Evolutionary conservation across 345 rosid genomes (phyloP).

Genomic region (Atalantia buxifolia): DNA sequence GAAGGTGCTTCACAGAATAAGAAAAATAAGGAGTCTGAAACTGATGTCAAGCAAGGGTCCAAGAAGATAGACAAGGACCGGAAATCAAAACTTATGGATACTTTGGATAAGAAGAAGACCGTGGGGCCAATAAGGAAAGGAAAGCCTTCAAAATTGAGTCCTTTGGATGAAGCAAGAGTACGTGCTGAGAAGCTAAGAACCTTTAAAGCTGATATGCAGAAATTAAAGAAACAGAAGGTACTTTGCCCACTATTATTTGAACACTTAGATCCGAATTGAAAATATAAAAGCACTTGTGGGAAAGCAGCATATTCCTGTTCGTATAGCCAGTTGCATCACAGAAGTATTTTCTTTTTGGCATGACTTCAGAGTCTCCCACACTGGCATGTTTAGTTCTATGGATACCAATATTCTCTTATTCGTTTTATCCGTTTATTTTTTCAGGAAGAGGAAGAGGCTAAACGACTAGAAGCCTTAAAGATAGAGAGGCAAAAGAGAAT

Average conservation of each 20-base stretch:
- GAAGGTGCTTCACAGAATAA: constrained; percentile 34
- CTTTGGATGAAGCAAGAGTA: constrained; percentile 87
- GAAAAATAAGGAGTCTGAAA: constrained; percentile 35
- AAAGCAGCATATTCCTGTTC: not conserved
- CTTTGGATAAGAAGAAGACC: constrained; percentile 58
- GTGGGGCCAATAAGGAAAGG: constrained; percentile 78
- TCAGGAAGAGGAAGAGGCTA: constrained; percentile 79
- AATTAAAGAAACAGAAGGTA: constrained; percentile 94
- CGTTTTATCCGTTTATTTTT: constrained; percentile 12
- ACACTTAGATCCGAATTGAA: not conserved
- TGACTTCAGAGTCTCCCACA: not conserved
- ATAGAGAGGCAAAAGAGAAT: constrained; percentile 87
- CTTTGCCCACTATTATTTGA: constrained; percentile 8
- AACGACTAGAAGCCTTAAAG: constrained; percentile 74
- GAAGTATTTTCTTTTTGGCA: not conserved
- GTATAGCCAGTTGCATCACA: constrained; percentile 3
- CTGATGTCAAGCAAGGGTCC: constrained; percentile 39
- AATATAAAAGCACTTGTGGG: not conserved
- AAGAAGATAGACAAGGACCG: constrained; percentile 57
- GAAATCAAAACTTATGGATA: constrained; percentile 49
- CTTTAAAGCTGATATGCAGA: constrained; percentile 93
- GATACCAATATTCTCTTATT: not conserved
- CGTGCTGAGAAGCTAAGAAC: constrained; percentile 92
- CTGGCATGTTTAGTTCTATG: not conserved
- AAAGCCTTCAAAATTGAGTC: constrained; percentile 75